Percentiles rank a stretch among this genome's conserved stretches.
Evolutionary conservation across 768 basidiomycete species (phyloP).

Genomic region (Tylopilus felleus): DNA sequence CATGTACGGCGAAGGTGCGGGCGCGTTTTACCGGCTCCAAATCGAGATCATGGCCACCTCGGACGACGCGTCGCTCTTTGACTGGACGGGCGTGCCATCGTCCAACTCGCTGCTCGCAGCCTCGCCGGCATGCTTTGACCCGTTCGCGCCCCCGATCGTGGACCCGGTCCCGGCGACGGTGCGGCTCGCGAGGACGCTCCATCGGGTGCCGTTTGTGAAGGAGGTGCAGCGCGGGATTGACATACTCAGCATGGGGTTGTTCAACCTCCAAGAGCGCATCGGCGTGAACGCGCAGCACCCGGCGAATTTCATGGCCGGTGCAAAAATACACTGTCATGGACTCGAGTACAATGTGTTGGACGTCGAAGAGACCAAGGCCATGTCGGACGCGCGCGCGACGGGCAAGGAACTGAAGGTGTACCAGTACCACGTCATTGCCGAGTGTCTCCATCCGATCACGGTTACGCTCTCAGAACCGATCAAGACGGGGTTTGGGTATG

Average conservation of each 20-base stretch:
- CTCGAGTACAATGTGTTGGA: constrained; percentile 16
- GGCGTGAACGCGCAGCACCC: constrained; percentile 21
- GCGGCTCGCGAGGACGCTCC: neutral
- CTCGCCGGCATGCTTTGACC: constrained; percentile 21
- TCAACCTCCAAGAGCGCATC: constrained; percentile 19
- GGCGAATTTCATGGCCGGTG: constrained; percentile 19
- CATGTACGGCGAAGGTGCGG: constrained; percentile 28
- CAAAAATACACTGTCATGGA: constrained; percentile 20
- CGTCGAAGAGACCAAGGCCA: constrained; percentile 15
- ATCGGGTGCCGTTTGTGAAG: constrained; percentile 11
- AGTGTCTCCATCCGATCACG: constrained; percentile 20
- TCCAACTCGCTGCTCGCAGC: constrained; percentile 18
- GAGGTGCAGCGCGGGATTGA: constrained; percentile 16
- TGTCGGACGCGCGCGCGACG: constrained; percentile 6
- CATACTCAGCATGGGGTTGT: constrained; percentile 11
- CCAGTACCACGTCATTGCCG: constrained; percentile 17
- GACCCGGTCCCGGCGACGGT: constrained; percentile 19
- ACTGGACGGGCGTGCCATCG: constrained; percentile 20
- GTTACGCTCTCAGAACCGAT: constrained; percentile 21
- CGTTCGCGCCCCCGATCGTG: constrained; percentile 15
- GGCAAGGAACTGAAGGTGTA: neutral
- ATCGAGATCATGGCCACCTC: constrained; percentile 25
- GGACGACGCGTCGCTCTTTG: constrained; percentile 24
- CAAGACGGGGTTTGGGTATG: constrained; percentile 16
- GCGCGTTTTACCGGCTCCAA: constrained; percentile 28